These are phyloP conservation scores for Cytospora piceicola DNA, from an alignment of 2,329 filamentous ascomycete species.

Conservation along the genomic window DNA sequence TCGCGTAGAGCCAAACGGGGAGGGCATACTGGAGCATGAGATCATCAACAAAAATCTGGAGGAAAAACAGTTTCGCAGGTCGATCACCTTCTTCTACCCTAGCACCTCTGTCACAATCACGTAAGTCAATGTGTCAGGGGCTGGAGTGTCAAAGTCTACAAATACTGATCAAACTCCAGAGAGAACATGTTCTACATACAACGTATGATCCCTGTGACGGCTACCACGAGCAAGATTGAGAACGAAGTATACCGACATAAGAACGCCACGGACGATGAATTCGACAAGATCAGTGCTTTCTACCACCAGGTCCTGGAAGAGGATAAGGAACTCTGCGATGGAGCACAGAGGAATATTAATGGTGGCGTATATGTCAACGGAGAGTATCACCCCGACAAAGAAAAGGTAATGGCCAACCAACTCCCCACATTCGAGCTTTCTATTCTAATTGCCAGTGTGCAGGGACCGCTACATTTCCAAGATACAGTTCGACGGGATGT, in stretches of 20 bases:
- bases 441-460: background rate
- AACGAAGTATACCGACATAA: conserved; percentile 57
- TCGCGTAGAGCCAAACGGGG: conserved; percentile 41
- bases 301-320: conserved; percentile 57
- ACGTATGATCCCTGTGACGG: conserved; percentile 51
- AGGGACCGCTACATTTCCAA: conserved; percentile 28
- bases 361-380: conserved; percentile 55
- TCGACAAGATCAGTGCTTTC: conserved; percentile 50
- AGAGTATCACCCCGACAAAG: conserved; percentile 55
- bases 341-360: conserved; percentile 54
- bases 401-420: conserved; percentile 41
- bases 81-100: conserved; percentile 46
- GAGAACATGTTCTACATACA: conserved; percentile 56
- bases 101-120: conserved; percentile 45
- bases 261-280: conserved; percentile 50
- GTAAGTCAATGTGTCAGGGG: conserved; percentile 36
- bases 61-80: conserved; percentile 36
- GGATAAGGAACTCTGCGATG: conserved; percentile 55
- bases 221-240: conserved; percentile 48
- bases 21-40: conserved; percentile 43
- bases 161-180: conserved; percentile 32
- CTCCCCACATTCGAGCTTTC: too few relatives aligned
- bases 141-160: accelerated
- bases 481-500: conserved; percentile 21
- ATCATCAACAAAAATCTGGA: conserved; percentile 43